Evolutionary conservation across 495 filamentous ascomycete species (phyloP).

Genomic region (Daldinia caldariorum): DNA sequence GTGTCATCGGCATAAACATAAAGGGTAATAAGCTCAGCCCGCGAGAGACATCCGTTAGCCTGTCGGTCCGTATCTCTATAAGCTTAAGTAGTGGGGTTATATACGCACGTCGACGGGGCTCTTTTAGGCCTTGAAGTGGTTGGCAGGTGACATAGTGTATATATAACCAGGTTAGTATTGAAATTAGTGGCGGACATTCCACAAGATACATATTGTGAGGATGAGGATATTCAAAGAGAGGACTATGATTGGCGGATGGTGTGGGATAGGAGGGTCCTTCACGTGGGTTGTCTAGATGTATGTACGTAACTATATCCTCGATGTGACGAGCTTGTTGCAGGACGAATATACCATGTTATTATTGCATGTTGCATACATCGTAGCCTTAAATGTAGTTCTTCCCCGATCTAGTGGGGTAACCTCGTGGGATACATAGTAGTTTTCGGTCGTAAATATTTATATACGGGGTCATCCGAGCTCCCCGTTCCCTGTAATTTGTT

Average conservation of each 20-base stretch:
- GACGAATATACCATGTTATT: background rate
- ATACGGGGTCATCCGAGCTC: background rate
- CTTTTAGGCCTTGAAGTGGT: slow-evolving; percentile 1
- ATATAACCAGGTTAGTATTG: background rate
- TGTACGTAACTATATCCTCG: background rate
- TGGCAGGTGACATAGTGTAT: background rate
- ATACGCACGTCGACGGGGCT: background rate
- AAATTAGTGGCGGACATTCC: background rate
- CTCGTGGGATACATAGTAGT: background rate
- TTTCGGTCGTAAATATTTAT: background rate
- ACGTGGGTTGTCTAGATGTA: background rate
- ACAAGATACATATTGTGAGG: background rate
- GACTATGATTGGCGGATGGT: background rate
- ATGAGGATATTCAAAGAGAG: background rate
- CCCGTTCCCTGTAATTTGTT: background rate
- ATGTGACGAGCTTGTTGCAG: background rate
- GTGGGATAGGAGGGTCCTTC: background rate
- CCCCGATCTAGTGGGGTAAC: slow-evolving; percentile 5
- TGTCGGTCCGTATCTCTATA: background rate
- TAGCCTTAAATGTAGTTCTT: slow-evolving; percentile 3
- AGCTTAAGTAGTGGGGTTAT: slow-evolving; percentile 5
- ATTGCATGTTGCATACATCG: background rate
- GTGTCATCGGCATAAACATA: background rate
- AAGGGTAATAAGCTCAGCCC: background rate
- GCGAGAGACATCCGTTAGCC: background rate